Conservation (phyloP, 1,284 basidiomycete species). For the Marasmius oreades region DNA sequence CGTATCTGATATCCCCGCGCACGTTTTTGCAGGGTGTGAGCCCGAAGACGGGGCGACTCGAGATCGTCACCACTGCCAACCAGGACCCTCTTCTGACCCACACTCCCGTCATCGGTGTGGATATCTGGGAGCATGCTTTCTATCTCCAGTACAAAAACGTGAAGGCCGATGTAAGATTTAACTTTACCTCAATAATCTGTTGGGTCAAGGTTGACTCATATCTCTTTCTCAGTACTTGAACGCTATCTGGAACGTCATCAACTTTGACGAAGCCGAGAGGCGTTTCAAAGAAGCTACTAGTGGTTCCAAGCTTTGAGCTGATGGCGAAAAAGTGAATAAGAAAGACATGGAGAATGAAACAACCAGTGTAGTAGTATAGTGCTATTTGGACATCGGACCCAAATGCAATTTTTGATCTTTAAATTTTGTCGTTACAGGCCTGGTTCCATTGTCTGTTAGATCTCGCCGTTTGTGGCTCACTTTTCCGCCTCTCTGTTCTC, state of each 20-base stretch:
- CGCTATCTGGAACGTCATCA: slow-evolving; percentile 3
- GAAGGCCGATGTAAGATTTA: slow-evolving; percentile 66
- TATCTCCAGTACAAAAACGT: slow-evolving; percentile 80
- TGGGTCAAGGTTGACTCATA: not conserved
- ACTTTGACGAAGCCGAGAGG: slow-evolving; percentile 2
- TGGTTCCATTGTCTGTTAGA: too few relatives aligned
- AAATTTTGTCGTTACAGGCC: too few relatives aligned
- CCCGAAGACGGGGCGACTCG: slow-evolving; percentile 59
- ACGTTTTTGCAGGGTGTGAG: slow-evolving; percentile 53
- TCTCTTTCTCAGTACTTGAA: not conserved
- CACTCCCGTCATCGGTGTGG: slow-evolving; percentile 83
- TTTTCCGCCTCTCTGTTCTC: too few relatives aligned
- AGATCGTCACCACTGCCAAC: slow-evolving; percentile 79
- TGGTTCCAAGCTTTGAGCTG: not conserved
- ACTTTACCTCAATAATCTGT: slow-evolving; percentile 2
- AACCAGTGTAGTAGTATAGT: too few relatives aligned
- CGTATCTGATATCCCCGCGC: too few relatives aligned
- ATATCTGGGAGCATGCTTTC: slow-evolving; percentile 85
- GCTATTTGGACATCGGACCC: too few relatives aligned
- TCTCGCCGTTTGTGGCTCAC: too few relatives aligned
- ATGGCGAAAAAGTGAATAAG: too few relatives aligned
- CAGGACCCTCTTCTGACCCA: slow-evolving; percentile 84
- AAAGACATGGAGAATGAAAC: too few relatives aligned
- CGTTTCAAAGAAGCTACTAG: not conserved
- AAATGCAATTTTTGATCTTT: too few relatives aligned